phyloP scores from a whole-genome alignment of 1,139 yeast species.

The Kluyveromyces marxianus region DNA sequence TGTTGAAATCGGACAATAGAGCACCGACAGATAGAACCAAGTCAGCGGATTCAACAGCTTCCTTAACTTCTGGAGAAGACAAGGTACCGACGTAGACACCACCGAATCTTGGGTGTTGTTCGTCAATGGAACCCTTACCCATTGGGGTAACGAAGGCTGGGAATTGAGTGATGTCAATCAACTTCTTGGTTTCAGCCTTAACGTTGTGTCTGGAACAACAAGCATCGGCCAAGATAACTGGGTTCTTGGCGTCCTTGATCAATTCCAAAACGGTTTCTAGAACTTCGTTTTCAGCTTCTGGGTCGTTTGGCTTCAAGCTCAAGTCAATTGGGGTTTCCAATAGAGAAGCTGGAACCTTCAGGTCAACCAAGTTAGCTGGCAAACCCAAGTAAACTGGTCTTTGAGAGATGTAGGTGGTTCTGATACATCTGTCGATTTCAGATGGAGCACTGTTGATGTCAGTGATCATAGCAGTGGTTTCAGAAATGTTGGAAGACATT shows the following conservation, averaged over 20 bases:
- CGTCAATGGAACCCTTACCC: slow-evolving; percentile 82
- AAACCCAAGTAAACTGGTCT: slow-evolving; percentile 80
- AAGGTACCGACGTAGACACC: slow-evolving; percentile 83
- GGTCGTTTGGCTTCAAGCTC: slow-evolving; percentile 52
- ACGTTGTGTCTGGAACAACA: slow-evolving; percentile 77
- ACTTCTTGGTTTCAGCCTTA: slow-evolving; percentile 49
- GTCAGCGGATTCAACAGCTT: slow-evolving; percentile 71
- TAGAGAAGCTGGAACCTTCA: slow-evolving; percentile 46
- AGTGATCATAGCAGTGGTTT: slow-evolving; percentile 55
- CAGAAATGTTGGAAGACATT: slow-evolving; percentile 66
- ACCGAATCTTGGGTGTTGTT: slow-evolving; percentile 66
- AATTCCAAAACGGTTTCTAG: slow-evolving; percentile 47
- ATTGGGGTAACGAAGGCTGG: slow-evolving; percentile 84
- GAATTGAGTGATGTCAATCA: slow-evolving; percentile 66
- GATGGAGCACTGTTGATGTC: slow-evolving; percentile 58
- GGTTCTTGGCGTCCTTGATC: slow-evolving; percentile 53
- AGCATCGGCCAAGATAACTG: slow-evolving; percentile 76
- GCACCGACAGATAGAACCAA: slow-evolving; percentile 76
- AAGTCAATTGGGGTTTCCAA: slow-evolving; percentile 62
- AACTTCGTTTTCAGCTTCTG: slow-evolving; percentile 67
- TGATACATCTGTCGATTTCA: slow-evolving; percentile 66
- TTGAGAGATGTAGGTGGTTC: slow-evolving; percentile 63
- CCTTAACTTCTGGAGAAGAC: slow-evolving; percentile 67
- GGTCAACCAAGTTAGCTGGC: slow-evolving; percentile 76
- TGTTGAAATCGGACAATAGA: slow-evolving; percentile 78